A percentile compares a stretch with the other conserved stretches of the same genome.
Conservation (phyloP, 768 basidiomycete species). For the Pisolithus orientalis region DNA sequence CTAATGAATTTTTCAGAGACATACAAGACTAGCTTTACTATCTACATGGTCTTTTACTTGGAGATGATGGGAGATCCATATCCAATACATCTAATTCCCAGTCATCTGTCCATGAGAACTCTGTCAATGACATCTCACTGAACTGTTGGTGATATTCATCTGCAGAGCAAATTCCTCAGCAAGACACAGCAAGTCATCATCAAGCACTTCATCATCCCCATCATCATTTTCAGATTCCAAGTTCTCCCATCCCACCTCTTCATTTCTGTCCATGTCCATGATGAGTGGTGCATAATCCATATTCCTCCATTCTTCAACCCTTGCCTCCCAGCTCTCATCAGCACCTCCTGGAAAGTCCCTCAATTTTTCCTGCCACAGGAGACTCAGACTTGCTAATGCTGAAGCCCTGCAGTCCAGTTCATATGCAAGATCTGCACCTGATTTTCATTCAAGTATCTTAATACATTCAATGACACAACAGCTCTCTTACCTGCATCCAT, state of each 20-base stretch:
- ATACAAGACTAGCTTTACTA: not conserved
- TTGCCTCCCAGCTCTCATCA: not conserved
- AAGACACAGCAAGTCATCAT: conserved; percentile 3
- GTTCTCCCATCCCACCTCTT: not conserved
- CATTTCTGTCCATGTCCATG: not conserved
- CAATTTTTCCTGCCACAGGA: not conserved
- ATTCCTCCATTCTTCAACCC: not conserved
- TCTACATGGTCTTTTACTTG: not conserved
- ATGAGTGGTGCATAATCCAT: too few relatives aligned
- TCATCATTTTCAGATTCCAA: not conserved
- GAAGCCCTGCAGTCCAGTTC: not conserved
- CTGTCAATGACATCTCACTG: not conserved
- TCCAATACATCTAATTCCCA: not conserved
- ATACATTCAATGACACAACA: not conserved
- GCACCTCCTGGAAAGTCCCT: not conserved
- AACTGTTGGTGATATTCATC: conserved; percentile 2
- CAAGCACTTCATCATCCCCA: not conserved
- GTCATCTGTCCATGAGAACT: not conserved
- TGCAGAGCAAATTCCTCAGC: conserved; percentile 5
- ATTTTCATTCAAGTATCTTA: not conserved
- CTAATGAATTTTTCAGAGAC: too few relatives aligned
- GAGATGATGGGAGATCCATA: not conserved
- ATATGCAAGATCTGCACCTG: not conserved
- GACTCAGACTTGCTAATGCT: not conserved
- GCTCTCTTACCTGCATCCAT: conserved; percentile 1